Conservation (phyloP, 148 eudicot genomes). For the Suaeda aralocaspica region DNA sequence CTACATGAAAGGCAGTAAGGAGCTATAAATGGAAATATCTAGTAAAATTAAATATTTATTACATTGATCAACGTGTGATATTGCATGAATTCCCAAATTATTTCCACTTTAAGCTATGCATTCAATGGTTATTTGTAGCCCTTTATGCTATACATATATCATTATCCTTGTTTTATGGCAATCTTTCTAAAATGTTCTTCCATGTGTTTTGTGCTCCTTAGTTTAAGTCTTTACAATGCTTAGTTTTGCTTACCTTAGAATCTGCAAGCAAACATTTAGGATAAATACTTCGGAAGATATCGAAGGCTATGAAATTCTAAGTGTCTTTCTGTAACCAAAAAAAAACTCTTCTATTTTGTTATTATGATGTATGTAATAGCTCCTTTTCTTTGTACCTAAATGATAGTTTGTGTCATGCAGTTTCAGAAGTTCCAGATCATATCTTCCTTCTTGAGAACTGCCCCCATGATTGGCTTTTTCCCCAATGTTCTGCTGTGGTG, state of each 20-base stretch:
- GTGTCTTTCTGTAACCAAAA: not conserved
- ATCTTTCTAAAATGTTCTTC: not conserved
- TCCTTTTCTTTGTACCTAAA: conserved; percentile 5
- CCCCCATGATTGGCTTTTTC: conserved; percentile 95
- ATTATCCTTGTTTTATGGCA: too few relatives aligned
- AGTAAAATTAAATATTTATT: too few relatives aligned
- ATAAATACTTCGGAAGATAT: not conserved
- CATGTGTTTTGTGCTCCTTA: not conserved
- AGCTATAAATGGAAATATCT: too few relatives aligned
- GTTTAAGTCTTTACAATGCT: not conserved
- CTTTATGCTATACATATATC: too few relatives aligned
- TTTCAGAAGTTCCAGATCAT: conserved; percentile 52
- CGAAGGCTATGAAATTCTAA: not conserved
- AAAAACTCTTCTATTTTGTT: too few relatives aligned
- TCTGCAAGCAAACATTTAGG: not conserved
- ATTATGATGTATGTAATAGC: not conserved
- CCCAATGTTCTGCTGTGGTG: conserved; percentile 84
- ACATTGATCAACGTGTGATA: too few relatives aligned
- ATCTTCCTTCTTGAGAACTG: conserved; percentile 64
- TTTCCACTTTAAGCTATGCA: too few relatives aligned
- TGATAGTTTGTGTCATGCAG: conserved; percentile 35
- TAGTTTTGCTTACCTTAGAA: not conserved
- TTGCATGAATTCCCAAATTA: too few relatives aligned
- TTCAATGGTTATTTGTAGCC: too few relatives aligned
- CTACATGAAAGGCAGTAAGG: too few relatives aligned